Evolutionary conservation across 2,329 filamentous ascomycete species (phyloP), one percentile per base, ranked within the genome.

Genomic region (Hirsutella minnesotensis): DNA sequence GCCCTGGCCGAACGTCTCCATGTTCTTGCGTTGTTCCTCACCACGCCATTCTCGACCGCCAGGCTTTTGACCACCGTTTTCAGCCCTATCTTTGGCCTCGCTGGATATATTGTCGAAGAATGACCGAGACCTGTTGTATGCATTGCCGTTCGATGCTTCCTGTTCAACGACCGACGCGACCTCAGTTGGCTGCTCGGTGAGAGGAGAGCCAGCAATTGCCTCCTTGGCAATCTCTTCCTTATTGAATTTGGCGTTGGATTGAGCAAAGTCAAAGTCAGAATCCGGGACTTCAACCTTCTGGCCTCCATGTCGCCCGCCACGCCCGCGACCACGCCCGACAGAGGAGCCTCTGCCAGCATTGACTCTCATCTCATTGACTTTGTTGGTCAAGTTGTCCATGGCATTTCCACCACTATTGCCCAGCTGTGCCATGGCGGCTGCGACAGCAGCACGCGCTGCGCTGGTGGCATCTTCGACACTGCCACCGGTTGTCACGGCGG

Each of bases 41-140:
- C 81, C 83, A 42, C 92, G 81, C 79, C 92, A 94, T 60, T 94
- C 87, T 39, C 85, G 79, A 27, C 87, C 88, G 44, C 83, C 82
- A n/a, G 79, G 72, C 59, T 79, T 78, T 48, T 78, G 74, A 4
- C 73, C 74, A 35, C 70, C 71, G 33, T 80, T 81, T 47, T 90
- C 86, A 41, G 86, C 80, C 36, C 92, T 79, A 51, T 98, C 92
- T 62, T 85, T 94, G 48, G 86, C 76, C 60, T 98, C 92, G 51
- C 86, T 94, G 1, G 87, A 94, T 50, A 98, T 95, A 62, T 98
- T 95, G 65, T 98, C 92, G 58, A 98, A 98, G 72, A 98, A 98
- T 2, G 87, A 95, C 3, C 69, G 79, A 5, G 81, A 74, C 65
- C 88, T 95, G 69, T 95, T 90, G 67, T 98, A 98, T 0, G 78